Conservation (phyloP, 768 basidiomycete genomes). For the Hebeloma cylindrosporum region DNA sequence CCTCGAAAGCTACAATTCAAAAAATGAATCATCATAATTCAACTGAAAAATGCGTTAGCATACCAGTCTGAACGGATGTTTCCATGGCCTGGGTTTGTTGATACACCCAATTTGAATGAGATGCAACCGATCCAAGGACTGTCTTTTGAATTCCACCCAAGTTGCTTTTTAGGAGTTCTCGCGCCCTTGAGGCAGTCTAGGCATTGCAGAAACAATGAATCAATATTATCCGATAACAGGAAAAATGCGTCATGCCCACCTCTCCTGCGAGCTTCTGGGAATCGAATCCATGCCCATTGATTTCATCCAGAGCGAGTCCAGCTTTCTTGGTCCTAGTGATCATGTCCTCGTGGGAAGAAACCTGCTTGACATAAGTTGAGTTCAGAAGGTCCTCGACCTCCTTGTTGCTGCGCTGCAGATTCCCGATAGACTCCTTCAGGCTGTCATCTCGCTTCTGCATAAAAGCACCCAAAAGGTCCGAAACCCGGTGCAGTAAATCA, state of each 20-base stretch:
- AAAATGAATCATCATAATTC: neutral
- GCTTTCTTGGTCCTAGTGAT: conserved; percentile 43
- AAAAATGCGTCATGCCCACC: conserved; percentile 35
- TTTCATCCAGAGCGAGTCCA: conserved; percentile 40
- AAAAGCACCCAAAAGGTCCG: conserved; percentile 70
- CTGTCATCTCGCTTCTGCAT: conserved; percentile 65
- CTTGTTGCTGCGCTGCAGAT: conserved; percentile 54
- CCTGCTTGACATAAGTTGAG: conserved; percentile 50
- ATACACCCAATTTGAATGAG: conserved; percentile 54
- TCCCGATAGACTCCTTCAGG: conserved; percentile 55
- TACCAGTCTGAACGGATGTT: conserved; percentile 18
- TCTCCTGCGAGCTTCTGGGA: conserved; percentile 59
- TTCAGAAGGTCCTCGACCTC: conserved; percentile 52
- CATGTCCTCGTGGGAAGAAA: conserved; percentile 41
- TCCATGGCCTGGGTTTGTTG: conserved; percentile 43
- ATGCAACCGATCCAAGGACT: conserved; percentile 45
- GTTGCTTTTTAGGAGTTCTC: conserved; percentile 40
- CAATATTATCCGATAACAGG: neutral
- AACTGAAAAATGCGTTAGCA: conserved; percentile 1
- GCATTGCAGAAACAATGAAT: conserved; percentile 6
- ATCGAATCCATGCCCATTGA: conserved; percentile 50
- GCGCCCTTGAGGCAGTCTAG: conserved; percentile 44
- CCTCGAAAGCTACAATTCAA: conserved; percentile 54
- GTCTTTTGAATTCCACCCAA: conserved; percentile 45
- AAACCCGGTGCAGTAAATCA: conserved; percentile 74